phyloP scores from a whole-genome alignment of 345 rosid species.

The Theobroma cacao region DNA sequence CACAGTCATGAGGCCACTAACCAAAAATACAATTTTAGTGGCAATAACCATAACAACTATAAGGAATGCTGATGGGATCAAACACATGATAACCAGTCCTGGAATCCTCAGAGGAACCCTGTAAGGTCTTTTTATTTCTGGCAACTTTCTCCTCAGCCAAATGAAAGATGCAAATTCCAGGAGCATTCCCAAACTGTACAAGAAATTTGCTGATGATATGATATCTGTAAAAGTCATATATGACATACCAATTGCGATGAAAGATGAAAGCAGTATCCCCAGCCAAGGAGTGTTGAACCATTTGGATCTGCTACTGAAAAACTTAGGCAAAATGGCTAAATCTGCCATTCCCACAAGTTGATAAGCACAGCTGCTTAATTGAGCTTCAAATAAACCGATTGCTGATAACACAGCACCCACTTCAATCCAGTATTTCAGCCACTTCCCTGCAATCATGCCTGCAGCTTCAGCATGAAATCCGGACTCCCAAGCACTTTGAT shows the following conservation, averaged over 20 bases:
- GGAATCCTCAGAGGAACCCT: slow-evolving; percentile 53
- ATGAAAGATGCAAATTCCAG: slow-evolving; percentile 69
- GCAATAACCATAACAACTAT: slow-evolving; percentile 51
- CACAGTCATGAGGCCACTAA: slow-evolving; percentile 54
- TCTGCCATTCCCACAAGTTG: slow-evolving; percentile 83
- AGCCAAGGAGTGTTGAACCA: slow-evolving; percentile 81
- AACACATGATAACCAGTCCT: slow-evolving; percentile 50
- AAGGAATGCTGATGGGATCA: slow-evolving; percentile 59
- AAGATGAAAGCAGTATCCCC: slow-evolving; percentile 53
- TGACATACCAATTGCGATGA: slow-evolving; percentile 49
- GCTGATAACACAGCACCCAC: slow-evolving; percentile 48
- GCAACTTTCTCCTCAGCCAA: slow-evolving; percentile 60
- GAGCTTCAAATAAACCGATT: slow-evolving; percentile 59
- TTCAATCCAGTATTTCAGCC: slow-evolving; percentile 67
- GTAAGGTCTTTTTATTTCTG: slow-evolving; percentile 53
- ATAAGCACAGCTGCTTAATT: slow-evolving; percentile 56
- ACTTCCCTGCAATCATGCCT: slow-evolving; percentile 54
- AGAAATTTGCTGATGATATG: slow-evolving; percentile 60
- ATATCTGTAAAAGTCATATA: slow-evolving; percentile 55
- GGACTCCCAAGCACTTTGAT: slow-evolving; percentile 43
- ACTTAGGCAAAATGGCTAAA: slow-evolving; percentile 54
- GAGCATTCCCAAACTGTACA: slow-evolving; percentile 76
- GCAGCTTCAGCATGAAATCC: slow-evolving; percentile 77
- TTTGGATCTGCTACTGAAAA: slow-evolving; percentile 49
- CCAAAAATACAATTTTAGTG: slow-evolving; percentile 54